These are phyloP conservation scores for Tilletia walkeri DNA, from an alignment of 1,284 basidiomycete species.

Conservation along the genomic window DNA sequence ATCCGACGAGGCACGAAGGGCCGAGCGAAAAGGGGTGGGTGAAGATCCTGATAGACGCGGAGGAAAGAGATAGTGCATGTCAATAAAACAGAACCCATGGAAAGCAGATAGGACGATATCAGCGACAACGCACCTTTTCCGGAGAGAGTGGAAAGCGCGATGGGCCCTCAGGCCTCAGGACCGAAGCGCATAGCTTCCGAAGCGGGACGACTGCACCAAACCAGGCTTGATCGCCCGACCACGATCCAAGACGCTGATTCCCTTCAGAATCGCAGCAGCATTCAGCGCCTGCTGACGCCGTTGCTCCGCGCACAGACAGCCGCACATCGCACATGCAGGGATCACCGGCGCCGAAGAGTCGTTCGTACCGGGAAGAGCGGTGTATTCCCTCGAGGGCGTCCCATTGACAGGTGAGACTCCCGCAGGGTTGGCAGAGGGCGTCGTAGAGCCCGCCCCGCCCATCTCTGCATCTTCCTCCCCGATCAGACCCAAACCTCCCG, in stretches of 20 bases:
- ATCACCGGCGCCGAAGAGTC: slow-evolving; percentile 3
- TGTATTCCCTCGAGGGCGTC: background rate
- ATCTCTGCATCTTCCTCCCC: background rate
- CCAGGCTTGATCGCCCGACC: slow-evolving; percentile 38
- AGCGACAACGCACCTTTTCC: too few species aligned
- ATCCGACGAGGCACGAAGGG: too few species aligned
- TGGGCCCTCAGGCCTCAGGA: too few species aligned
- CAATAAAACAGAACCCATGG: too few species aligned
- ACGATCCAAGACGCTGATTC: slow-evolving; percentile 37
- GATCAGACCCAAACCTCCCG: background rate
- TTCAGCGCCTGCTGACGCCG: slow-evolving; percentile 39
- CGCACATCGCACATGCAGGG: slow-evolving; percentile 31
- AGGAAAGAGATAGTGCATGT: too few species aligned
- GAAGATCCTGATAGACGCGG: too few species aligned
- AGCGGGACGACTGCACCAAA: background rate
- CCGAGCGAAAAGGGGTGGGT: too few species aligned
- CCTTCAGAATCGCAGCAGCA: slow-evolving; percentile 41
- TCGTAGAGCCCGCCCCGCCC: too few species aligned
- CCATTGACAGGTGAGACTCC: background rate
- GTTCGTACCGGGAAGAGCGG: too few species aligned
- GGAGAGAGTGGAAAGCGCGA: too few species aligned
- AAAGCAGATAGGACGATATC: too few species aligned
- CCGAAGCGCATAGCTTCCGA: slow-evolving; percentile 13
- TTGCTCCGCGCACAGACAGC: slow-evolving; percentile 41
- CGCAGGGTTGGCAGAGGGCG: too few species aligned